These are phyloP conservation scores for Arachnomyces sp. DNA, from an alignment of 2,329 filamentous ascomycete genomes.

Conservation along the genomic window DNA sequence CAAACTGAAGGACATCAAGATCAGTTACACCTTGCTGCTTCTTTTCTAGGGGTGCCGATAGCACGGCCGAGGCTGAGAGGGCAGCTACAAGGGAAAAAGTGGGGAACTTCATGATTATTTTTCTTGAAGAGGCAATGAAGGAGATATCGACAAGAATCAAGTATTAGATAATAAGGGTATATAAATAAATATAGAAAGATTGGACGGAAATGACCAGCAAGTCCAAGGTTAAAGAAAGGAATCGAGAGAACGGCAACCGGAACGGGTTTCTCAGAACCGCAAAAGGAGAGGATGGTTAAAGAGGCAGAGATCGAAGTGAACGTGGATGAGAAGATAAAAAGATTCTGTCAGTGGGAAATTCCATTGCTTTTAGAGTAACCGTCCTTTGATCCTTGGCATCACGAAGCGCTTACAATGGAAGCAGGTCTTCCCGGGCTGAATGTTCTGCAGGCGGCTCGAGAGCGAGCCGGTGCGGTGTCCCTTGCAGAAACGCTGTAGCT, in stretches of 20 bases:
- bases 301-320: slow-evolving; percentile 9
- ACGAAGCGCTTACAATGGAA: neutral
- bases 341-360: slow-evolving; percentile 1
- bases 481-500: neutral
- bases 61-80: slow-evolving; percentile 6
- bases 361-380: neutral
- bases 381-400: neutral
- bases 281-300: slow-evolving; percentile 9
- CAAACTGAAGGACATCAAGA: slow-evolving; percentile 15
- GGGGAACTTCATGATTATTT: slow-evolving; percentile 11
- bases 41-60: slow-evolving; percentile 6
- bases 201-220: slow-evolving; percentile 12
- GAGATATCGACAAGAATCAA: slow-evolving; percentile 6
- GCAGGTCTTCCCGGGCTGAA: too few species aligned
- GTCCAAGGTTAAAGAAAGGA: too few species aligned
- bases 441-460: slow-evolving; percentile 3
- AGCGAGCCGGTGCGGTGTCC: neutral
- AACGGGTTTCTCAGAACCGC: neutral
- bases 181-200: slow-evolving; percentile 5
- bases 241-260: too few species aligned
- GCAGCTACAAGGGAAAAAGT: slow-evolving; percentile 7
- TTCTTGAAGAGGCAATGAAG: neutral
- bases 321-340: slow-evolving; percentile 2
- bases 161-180: slow-evolving; percentile 7
- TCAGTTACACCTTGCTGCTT: slow-evolving; percentile 8